phyloP scores from a whole-genome alignment of 352 stramenopile species.

The Globisporangium lucens region DNA sequence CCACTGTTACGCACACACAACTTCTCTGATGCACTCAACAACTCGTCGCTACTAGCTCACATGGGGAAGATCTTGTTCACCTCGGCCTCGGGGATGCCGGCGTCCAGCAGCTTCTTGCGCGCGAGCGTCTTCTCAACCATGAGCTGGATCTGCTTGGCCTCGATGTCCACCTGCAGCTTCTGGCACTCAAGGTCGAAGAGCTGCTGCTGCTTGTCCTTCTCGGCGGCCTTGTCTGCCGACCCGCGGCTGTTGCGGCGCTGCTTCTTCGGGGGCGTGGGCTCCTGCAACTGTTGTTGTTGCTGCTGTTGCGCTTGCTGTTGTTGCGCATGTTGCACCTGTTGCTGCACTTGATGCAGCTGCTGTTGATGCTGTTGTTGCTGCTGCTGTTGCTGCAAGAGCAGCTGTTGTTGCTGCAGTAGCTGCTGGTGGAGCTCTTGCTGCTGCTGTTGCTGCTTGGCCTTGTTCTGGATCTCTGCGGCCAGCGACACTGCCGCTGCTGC shows the following conservation, averaged over 20 bases:
- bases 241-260: conserved; percentile 4
- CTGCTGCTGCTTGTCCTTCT: conserved; percentile 36
- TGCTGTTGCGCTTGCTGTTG: conserved; percentile 1
- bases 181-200: conserved; percentile 51
- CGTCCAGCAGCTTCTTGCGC: conserved; percentile 46
- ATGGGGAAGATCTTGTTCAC: conserved; percentile 47
- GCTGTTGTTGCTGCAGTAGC: conserved; percentile 1
- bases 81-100: conserved; percentile 34
- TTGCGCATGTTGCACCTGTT: background rate
- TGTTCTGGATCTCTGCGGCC: background rate
- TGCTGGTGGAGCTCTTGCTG: conserved; percentile 5
- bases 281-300: background rate
- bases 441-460: conserved; percentile 3
- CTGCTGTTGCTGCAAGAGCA: background rate
- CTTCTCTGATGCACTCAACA: background rate
- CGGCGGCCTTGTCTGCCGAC: conserved; percentile 1
- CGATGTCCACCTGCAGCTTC: conserved; percentile 46
- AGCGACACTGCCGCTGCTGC: background rate
- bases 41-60: conserved; percentile 11
- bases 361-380: background rate
- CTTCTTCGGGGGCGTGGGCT: background rate
- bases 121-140: conserved; percentile 48
- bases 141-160: conserved; percentile 44
- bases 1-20: background rate
- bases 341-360: background rate